phyloP scores from a whole-genome alignment of 2,329 filamentous ascomycete species.

The Pseudogymnoascus sp. region DNA sequence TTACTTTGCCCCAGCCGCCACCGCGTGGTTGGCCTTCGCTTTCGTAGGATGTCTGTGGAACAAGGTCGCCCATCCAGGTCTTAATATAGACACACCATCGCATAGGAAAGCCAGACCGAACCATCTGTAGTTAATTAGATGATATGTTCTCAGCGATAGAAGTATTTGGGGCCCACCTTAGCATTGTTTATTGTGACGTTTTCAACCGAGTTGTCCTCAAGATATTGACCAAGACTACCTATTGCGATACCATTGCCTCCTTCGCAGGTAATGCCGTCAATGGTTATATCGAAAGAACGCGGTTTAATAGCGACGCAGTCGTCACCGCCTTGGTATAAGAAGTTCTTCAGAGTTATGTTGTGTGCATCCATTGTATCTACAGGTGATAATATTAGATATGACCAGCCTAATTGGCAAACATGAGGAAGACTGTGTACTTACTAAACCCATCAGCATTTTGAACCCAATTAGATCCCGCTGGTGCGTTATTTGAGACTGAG shows the following conservation, averaged over 20 bases:
- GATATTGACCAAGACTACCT: slow-evolving; percentile 49
- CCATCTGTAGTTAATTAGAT: background rate
- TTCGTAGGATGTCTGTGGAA: slow-evolving; percentile 44
- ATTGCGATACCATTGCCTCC: slow-evolving; percentile 52
- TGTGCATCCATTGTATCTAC: slow-evolving; percentile 49
- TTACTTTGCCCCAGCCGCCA: slow-evolving; percentile 48
- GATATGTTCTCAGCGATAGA: background rate
- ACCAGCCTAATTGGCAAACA: too few relatives aligned
- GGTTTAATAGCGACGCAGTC: slow-evolving; percentile 54
- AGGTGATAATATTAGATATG: slow-evolving; percentile 41
- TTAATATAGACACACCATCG: slow-evolving; percentile 49
- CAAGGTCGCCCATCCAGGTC: slow-evolving; percentile 47
- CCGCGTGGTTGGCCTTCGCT: slow-evolving; percentile 43
- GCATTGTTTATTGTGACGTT: slow-evolving; percentile 45
- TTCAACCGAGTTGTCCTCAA: slow-evolving; percentile 46
- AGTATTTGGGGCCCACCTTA: slow-evolving; percentile 39
- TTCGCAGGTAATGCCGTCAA: slow-evolving; percentile 43
- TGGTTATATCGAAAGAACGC: slow-evolving; percentile 44
- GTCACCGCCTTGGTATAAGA: slow-evolving; percentile 50
- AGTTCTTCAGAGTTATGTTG: slow-evolving; percentile 44
- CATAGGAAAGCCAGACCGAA: slow-evolving; percentile 26
- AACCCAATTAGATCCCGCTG: too few relatives aligned
- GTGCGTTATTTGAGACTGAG: too few relatives aligned
- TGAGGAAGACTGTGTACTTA: background rate
- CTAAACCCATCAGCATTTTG: too few relatives aligned